These are phyloP conservation scores for Hebeloma cylindrosporum DNA, from an alignment of 768 basidiomycete species.

Conservation along the genomic window DNA sequence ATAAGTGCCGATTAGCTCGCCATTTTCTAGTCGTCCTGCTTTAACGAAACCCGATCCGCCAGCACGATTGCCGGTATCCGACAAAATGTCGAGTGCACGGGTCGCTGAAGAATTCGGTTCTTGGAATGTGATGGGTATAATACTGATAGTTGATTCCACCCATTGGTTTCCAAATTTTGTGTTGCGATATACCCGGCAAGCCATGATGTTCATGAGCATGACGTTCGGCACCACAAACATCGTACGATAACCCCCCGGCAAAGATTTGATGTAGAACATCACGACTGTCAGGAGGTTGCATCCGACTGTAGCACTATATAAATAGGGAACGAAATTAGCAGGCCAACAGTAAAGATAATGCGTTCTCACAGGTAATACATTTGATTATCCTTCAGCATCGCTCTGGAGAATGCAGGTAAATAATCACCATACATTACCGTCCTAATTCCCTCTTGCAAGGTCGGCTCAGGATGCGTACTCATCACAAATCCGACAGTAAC, in stretches of 20 bases:
- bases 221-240: constrained; percentile 13
- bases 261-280: constrained; percentile 6
- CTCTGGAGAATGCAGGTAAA: constrained; percentile 24
- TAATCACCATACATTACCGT: constrained; percentile 18
- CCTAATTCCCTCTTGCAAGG: constrained; percentile 7
- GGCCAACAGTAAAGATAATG: neutral
- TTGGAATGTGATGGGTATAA: too few species aligned
- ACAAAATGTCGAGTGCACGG: too few species aligned
- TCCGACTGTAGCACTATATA: constrained; percentile 8
- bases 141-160: too few species aligned
- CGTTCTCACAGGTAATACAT: constrained; percentile 25
- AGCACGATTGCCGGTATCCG: too few species aligned
- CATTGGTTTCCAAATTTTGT: constrained; percentile 13
- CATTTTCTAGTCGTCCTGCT: too few species aligned
- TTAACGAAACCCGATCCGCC: too few species aligned
- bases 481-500: constrained; percentile 29
- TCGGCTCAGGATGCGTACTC: constrained; percentile 7
- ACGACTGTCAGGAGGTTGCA: constrained; percentile 8
- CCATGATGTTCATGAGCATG: constrained; percentile 19
- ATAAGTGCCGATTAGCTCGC: too few species aligned
- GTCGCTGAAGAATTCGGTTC: too few species aligned
- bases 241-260: constrained; percentile 9
- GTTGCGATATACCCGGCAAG: constrained; percentile 16
- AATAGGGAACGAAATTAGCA: neutral
- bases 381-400: constrained; percentile 29